These are phyloP conservation scores for Cutaneotrichosporon spelunceum DNA, from an alignment of 1,284 basidiomycete species.

Conservation along the genomic window DNA sequence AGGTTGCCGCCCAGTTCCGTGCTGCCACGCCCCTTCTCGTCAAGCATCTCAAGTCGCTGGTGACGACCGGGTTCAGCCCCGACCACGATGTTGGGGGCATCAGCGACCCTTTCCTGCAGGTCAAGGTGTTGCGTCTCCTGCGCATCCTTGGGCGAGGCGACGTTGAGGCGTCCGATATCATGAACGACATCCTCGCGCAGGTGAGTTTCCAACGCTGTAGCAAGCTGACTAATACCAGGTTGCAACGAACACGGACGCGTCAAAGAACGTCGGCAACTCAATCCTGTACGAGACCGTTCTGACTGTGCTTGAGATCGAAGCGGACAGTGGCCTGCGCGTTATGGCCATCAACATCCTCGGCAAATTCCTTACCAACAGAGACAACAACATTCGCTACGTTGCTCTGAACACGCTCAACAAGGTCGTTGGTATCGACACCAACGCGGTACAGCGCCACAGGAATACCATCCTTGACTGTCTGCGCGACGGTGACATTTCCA, in stretches of 20 bases:
- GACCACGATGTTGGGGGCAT: slow-evolving; percentile 99
- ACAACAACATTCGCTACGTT: slow-evolving; percentile 99
- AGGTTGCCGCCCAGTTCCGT: slow-evolving; percentile 80
- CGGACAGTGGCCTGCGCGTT: slow-evolving; percentile 89
- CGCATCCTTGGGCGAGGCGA: slow-evolving; percentile 84
- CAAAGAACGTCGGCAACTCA: slow-evolving; percentile 97
- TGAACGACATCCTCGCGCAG: slow-evolving; percentile 98
- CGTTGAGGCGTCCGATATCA: slow-evolving; percentile 81
- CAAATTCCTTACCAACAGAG: slow-evolving; percentile 95
- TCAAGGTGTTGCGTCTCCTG: slow-evolving; percentile 92
- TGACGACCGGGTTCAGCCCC: slow-evolving; percentile 95
- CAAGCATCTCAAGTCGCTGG: slow-evolving; percentile 89
- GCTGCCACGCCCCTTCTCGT: slow-evolving; percentile 91
- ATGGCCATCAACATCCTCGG: slow-evolving; percentile 99
- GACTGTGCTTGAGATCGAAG: slow-evolving; percentile 96
- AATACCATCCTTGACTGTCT: slow-evolving; percentile 98
- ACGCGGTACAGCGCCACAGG: slow-evolving; percentile 95
- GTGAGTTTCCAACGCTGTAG: slow-evolving; percentile 56
- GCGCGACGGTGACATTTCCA: slow-evolving; percentile 97
- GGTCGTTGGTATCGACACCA: slow-evolving; percentile 96
- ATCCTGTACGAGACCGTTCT: slow-evolving; percentile 98
- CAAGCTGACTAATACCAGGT: slow-evolving; percentile 58
- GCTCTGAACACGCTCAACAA: slow-evolving; percentile 98
- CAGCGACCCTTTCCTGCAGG: slow-evolving; percentile 97
- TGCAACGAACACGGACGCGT: slow-evolving; percentile 95